phyloP scores from a whole-genome alignment of 2,329 filamentous ascomycete species.

The Sclerotinia sclerotiorum region DNA sequence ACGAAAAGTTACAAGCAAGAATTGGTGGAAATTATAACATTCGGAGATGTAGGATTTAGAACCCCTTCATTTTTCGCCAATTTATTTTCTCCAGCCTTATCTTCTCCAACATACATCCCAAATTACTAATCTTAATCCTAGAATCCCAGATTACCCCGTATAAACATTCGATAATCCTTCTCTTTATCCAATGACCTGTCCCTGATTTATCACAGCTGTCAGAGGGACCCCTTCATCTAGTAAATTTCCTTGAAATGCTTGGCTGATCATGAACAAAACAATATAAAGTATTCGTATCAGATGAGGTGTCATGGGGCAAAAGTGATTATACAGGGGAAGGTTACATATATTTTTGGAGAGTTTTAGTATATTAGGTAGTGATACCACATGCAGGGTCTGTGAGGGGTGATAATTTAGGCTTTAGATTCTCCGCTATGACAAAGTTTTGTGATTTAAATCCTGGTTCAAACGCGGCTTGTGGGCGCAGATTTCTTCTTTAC shows the following conservation, averaged over 20 bases:
- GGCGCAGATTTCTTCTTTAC: conserved; percentile 6
- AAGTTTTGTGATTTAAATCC: conserved; percentile 7
- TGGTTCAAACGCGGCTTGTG: conserved; percentile 17
- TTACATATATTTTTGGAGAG: neutral
- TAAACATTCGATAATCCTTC: neutral
- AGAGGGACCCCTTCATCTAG: neutral
- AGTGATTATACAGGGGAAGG: neutral
- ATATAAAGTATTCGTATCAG: conserved; percentile 29
- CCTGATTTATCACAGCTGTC: neutral
- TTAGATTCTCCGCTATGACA: conserved; percentile 17
- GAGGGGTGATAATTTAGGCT: conserved; percentile 15
- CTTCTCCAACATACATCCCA: neutral
- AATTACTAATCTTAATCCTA: neutral
- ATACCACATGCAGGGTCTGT: conserved; percentile 22
- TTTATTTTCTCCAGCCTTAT: conserved; percentile 3
- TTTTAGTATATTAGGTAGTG: conserved; percentile 4
- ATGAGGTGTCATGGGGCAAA: conserved; percentile 24
- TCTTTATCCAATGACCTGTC: neutral
- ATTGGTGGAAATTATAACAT: conserved; percentile 9
- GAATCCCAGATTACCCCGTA: neutral
- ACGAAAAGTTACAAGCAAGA: conserved; percentile 17
- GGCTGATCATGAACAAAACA: conserved; percentile 29
- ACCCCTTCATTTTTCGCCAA: conserved; percentile 18
- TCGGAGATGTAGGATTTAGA: neutral
- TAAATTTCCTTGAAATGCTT: conserved; percentile 4